Percentiles rank a stretch among this genome's conserved stretches.
Evolutionary conservation across 1,284 basidiomycete genomes (phyloP).

Genomic region (Tilletia caries): DNA sequence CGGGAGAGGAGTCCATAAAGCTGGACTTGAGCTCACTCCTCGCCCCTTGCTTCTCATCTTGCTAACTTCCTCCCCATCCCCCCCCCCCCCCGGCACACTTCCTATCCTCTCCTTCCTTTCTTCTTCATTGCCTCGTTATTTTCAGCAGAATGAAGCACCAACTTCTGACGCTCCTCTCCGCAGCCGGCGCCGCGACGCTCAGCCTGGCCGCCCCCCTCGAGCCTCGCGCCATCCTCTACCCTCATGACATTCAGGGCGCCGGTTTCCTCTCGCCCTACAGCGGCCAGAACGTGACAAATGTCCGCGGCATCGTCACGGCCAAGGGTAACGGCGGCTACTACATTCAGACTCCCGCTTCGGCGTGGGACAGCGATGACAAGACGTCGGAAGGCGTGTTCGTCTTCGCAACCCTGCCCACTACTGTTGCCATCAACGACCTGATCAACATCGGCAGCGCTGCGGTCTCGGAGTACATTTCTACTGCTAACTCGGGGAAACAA

Average conservation of each 20-base stretch:
- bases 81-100: neutral
- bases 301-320: conserved; percentile 34
- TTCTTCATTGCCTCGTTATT: neutral
- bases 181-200: neutral
- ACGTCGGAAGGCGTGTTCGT: conserved; percentile 62
- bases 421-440: conserved; percentile 60
- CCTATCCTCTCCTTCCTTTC: neutral
- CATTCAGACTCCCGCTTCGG: conserved; percentile 58
- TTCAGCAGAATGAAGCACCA: neutral
- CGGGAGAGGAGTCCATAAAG: too few species aligned
- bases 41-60: neutral
- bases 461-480: conserved; percentile 24
- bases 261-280: conserved; percentile 60
- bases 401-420: conserved; percentile 45
- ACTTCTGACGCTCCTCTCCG: neutral
- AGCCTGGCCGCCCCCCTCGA: conserved; percentile 31
- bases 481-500: conserved; percentile 8
- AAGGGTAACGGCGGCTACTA: conserved; percentile 59
- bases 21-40: neutral
- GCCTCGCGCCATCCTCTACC: conserved; percentile 13
- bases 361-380: conserved; percentile 55
- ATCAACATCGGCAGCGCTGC: conserved; percentile 55
- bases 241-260: conserved; percentile 55
- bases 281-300: conserved; percentile 59
- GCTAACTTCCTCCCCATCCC: neutral